phyloP scores from a whole-genome alignment of 306 rosid species.

The Casuarina glauca region DNA sequence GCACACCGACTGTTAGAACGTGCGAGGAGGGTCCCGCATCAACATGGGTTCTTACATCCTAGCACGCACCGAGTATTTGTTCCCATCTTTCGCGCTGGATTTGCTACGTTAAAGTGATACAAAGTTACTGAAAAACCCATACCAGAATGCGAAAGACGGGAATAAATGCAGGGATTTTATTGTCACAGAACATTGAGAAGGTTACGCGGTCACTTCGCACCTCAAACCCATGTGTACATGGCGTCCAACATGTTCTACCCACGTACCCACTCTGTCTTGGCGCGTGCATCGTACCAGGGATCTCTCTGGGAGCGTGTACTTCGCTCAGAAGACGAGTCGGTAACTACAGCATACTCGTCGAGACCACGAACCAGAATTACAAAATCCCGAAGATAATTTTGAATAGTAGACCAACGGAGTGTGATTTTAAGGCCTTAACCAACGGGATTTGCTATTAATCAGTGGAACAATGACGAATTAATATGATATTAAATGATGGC shows the following conservation, averaged over 20 bases:
- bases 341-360: not conserved
- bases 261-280: not conserved
- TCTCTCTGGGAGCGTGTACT: not conserved
- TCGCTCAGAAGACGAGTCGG: not conserved
- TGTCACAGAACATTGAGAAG: not conserved
- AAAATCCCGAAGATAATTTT: too few relatives aligned
- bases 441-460: constrained; percentile 15
- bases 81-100: constrained; percentile 37
- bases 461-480: not conserved
- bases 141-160: not conserved
- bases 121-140: not conserved
- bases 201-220: constrained; percentile 28
- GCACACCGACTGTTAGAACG: constrained; percentile 47
- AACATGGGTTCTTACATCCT: constrained; percentile 35
- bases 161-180: not conserved
- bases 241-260: constrained; percentile 7
- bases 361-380: too few relatives aligned
- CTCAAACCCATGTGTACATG: constrained; percentile 14
- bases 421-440: not conserved
- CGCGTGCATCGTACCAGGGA: not conserved
- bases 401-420: not conserved
- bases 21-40: constrained; percentile 38
- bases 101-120: constrained; percentile 27
- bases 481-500: not conserved
- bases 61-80: constrained; percentile 37